Evolutionary conservation across 1,139 yeast species (phyloP).

Genomic region (Scheffersomyces segobiensis): DNA sequence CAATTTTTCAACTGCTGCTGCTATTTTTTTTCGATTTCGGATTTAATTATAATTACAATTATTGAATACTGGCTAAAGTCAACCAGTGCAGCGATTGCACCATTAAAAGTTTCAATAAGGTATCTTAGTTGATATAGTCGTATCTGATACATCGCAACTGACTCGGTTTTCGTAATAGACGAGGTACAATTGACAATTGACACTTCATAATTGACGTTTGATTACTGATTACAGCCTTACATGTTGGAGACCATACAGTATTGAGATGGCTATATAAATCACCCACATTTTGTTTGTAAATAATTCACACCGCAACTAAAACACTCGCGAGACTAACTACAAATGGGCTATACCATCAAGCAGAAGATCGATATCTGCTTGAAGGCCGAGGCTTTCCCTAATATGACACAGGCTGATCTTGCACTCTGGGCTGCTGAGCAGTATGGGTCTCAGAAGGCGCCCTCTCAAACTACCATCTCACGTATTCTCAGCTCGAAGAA

Average conservation of each 20-base stretch:
- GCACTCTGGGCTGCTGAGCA: slow-evolving; percentile 64
- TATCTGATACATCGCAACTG: not conserved
- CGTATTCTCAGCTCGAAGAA: slow-evolving; percentile 59
- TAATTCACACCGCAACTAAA: not conserved
- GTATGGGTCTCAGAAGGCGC: slow-evolving; percentile 53
- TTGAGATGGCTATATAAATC: not conserved
- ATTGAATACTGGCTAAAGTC: not conserved
- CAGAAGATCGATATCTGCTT: slow-evolving; percentile 69
- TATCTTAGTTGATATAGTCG: not conserved
- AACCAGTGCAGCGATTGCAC: not conserved
- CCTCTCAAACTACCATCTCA: slow-evolving; percentile 69
- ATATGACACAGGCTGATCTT: slow-evolving; percentile 67
- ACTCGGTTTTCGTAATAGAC: not conserved
- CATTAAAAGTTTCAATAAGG: not conserved
- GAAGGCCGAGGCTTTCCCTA: slow-evolving; percentile 64
- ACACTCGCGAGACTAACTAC: not conserved
- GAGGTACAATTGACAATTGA: not conserved
- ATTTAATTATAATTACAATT: not conserved
- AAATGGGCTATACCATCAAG: slow-evolving; percentile 60
- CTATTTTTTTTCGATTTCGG: not conserved
- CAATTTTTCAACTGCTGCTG: not conserved
- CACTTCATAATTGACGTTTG: not conserved
- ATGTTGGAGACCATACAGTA: not conserved
- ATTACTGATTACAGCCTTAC: not conserved
- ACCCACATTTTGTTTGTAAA: not conserved